Evolutionary conservation across 2,329 filamentous ascomycete genomes (phyloP), one percentile per base, ranked within the genome.

Genomic region (Tolypocladium album): DNA sequence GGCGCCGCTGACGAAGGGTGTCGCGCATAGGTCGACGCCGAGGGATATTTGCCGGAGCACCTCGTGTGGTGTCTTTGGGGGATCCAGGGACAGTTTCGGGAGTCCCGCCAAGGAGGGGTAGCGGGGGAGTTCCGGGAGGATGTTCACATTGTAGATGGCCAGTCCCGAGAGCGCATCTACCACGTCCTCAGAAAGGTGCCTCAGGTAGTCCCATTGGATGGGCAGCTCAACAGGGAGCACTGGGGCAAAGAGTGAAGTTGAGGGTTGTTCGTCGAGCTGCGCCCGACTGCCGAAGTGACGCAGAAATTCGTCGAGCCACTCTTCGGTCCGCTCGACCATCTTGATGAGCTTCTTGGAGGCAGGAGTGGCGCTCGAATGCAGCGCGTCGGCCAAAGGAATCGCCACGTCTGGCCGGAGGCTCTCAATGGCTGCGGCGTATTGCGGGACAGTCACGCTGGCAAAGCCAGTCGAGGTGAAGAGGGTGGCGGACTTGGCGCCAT

Each of bases 381-480:
- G 65, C 12, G 92, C 81, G 72, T 99, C 94, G 6, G 88, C 89
- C 58, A 95, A 74, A 0, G 86, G 86, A 31, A 97, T 80, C 42
- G 88, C 84, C 59, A 97, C 87, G 69, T 99, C 93, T 0, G 93
- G 90, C 58, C 80, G 79, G 42, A 96, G 75, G n/a, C 76, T 79
- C 61, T 81, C 74, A 39, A 88, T 78, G 22, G 86, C 85, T 7
- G 83, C 76, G 40, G 82, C 78, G 74, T 94, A 97, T 59, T 89
- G 84, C 8, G 83, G 78, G 0, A 85, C 83, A 39, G 83, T 82
- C 40, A 97, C 77, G 60, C 83, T 80, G 62, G 85, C 83, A 74
- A 95, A 96, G 38, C 94, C 94, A 1, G 91, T 90, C 0, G 92
- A 93, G 2, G 94, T 96, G 70, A 89, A 86, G 56, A 97, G 82